These are phyloP conservation scores for Phyllosticta citribraziliensis DNA, from an alignment of 2,329 filamentous ascomycete genomes.

Conservation along the genomic window DNA sequence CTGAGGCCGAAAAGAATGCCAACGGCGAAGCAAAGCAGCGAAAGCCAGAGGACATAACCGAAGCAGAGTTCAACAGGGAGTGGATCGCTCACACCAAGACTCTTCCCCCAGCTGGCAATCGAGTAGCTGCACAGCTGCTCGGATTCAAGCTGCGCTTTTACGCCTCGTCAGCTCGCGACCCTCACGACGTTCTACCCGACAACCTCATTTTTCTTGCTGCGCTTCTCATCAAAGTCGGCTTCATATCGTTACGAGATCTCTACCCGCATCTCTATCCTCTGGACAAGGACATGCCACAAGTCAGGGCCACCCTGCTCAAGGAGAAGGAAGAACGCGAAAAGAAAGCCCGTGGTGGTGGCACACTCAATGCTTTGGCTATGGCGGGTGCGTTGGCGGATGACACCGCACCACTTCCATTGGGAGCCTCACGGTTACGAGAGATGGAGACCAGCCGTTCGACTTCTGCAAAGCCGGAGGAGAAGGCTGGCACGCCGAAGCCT, in stretches of 20 bases:
- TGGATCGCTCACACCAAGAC: slow-evolving; percentile 79
- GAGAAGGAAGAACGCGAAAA: slow-evolving; percentile 72
- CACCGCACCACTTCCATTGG: slow-evolving; percentile 44
- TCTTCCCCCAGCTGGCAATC: slow-evolving; percentile 74
- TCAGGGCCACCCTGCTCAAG: slow-evolving; percentile 60
- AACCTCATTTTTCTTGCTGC: slow-evolving; percentile 90
- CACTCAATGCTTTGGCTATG: slow-evolving; percentile 74
- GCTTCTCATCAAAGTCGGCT: slow-evolving; percentile 91
- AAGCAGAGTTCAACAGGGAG: slow-evolving; percentile 31
- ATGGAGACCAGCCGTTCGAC: slow-evolving; percentile 38
- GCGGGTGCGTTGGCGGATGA: slow-evolving; percentile 85
- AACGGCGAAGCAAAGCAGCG: slow-evolving; percentile 19
- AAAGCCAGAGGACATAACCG: slow-evolving; percentile 36
- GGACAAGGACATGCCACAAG: slow-evolving; percentile 70
- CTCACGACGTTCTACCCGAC: slow-evolving; percentile 70
- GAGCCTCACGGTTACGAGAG: slow-evolving; percentile 38
- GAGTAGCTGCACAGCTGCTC: slow-evolving; percentile 84
- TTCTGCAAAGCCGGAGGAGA: slow-evolving; percentile 32
- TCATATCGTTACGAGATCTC: slow-evolving; percentile 82
- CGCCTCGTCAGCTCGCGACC: slow-evolving; percentile 65
- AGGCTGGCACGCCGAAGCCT: slow-evolving; percentile 32
- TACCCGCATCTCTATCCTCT: slow-evolving; percentile 85
- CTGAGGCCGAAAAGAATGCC: slow-evolving; percentile 13
- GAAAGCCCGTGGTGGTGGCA: slow-evolving; percentile 58
- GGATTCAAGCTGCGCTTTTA: slow-evolving; percentile 98